Base-by-base conservation (phyloP, 805 yeast genomes). In the Metschnikowia lochheadii region DNA sequence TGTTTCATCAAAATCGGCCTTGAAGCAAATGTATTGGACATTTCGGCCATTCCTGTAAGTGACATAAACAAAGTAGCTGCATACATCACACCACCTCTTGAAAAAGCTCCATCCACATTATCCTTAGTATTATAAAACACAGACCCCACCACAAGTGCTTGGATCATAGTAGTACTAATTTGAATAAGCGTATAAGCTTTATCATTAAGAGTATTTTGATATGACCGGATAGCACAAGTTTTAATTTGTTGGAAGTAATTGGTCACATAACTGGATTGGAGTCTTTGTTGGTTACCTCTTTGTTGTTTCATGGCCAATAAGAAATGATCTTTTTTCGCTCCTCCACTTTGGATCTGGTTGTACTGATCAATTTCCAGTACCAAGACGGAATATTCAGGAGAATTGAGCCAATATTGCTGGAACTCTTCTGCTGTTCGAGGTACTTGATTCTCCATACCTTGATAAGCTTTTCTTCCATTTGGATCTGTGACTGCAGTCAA, bases 1-100 rank as follows among this genome's bases (percentile, higher is more conserved):
- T 87, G 95, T 59, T 87, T 86, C 57, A 77, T 78, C 21, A 84
- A 76, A 55, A 87, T 80, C 26, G 84, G 81, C 67, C 85, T 78
- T 47, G 78, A 78, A 50, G 78, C 78, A 57, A 79, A 83, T 46
- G 82, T 67, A 7, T 77, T 63, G 56, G 82, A 72, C 50, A 83
- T 77, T 61, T 83, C 87, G 51, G 82, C 77, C 54, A 82, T 68
- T 2, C 85, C 73, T 32, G 80, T 65, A 65, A 83, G 76, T 10
- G 85, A 82, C 62, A 80, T 83, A 59, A 77, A 82, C 46, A 83
- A 68, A 40, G 81, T 72, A 31, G 82, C 77, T 61, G 79, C 81
- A 67, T 82, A 83, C 62, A 83, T 64, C 36, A 78, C 65, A 62
- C 85, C 86, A 64, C 83, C 81, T 67, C 87, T 74, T 49, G 81